Evolutionary conservation across 2,329 filamentous ascomycete species (phyloP), one percentile per base, ranked within the genome.

Genomic region (Colletotrichum echinochloae): DNA sequence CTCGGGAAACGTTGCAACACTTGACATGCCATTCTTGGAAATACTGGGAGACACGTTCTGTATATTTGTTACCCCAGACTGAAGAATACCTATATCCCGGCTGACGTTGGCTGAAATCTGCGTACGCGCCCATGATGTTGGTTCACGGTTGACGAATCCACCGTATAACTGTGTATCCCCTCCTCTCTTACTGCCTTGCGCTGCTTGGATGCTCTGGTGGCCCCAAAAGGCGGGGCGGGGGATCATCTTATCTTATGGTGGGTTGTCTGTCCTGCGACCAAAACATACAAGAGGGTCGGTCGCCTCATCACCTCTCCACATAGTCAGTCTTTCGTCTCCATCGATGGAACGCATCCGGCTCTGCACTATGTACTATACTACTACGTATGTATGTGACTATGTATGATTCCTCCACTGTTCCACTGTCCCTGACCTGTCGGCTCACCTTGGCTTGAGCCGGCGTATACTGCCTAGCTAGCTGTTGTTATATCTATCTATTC

Each of bases 261-360:
- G 48, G 48, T 39, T 41, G 30, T 59, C 26, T 23, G 35, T 12
- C 11, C 52, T 20, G 48, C 26, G 11, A 41, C 12, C 52, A 52
- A 33, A 70, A 56, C 60, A 71, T 64, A 55, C 69, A 65, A 65
- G 48, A 69, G 54, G 65, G 65, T 60, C n/a, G 65, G 65, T 60
- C n/a, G 65, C 26, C 54, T 23, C 54, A 70, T 67, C 69, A 46
- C 65, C 59, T 63, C 69, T 60, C 65, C 69, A n/a, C n/a, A n/a
- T n/a, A n/a, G n/a, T n/a, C n/a, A 71, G 8, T 71, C 49, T 48
- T 69, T 70, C 12, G 28, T 71, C 52, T 67, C 67, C 60, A 55
- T 71, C 41, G 65, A 70, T 60, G 54, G 28, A 65, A 41, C 59
- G 55, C 49, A 44, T 60, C 48, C 44, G 41, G 51, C n/a, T 60